These are phyloP conservation scores for Ministeria vibrans DNA, from an alignment of 78 protist genomes.

Conservation along the genomic window DNA sequence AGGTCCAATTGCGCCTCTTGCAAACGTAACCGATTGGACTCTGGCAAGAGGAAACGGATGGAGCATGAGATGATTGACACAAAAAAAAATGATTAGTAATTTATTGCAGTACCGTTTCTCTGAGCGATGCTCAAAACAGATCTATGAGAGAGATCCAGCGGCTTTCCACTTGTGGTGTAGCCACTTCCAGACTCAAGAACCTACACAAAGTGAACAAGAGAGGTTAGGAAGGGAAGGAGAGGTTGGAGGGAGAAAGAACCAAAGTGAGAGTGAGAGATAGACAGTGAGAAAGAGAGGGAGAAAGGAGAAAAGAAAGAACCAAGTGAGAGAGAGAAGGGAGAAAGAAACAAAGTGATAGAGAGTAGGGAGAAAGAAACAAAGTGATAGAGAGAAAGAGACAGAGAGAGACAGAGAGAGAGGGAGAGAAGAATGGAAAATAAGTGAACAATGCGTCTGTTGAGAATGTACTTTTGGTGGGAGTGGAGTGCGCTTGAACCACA, in stretches of 20 bases:
- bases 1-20: not conserved
- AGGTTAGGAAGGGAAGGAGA: not conserved
- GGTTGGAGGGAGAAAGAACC: not conserved
- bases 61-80: too few relatives aligned
- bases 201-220: not conserved
- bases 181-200: not conserved
- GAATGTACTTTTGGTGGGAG: not conserved
- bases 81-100: too few relatives aligned
- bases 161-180: not conserved
- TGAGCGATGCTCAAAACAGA: not conserved
- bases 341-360: not conserved
- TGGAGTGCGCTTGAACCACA: too few relatives aligned
- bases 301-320: not conserved
- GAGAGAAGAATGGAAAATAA: not conserved
- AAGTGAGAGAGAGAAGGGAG: not conserved
- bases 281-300: not conserved
- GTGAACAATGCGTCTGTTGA: not conserved
- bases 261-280: not conserved
- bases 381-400: conserved; percentile 14
- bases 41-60: too few relatives aligned
- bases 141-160: not conserved
- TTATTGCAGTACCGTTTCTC: not conserved
- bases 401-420: conserved; percentile 18
- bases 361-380: not conserved
- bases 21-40: too few relatives aligned